Conservation (phyloP, 148 eudicot genomes). For the Dianthus caryophyllus region DNA sequence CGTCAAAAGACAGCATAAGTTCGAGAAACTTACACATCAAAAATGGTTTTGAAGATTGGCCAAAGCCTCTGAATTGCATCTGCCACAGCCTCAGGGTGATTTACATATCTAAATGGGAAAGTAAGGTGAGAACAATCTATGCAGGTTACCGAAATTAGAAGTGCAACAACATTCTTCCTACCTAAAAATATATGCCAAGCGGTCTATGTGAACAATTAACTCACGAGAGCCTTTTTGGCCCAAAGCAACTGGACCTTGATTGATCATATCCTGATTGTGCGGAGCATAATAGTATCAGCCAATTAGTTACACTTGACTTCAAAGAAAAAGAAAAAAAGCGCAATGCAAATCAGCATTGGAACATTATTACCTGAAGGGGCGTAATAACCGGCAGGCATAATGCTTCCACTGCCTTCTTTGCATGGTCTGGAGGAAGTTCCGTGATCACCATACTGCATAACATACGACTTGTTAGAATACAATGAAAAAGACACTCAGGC, state of each 20-base stretch:
- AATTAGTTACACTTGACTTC: background rate
- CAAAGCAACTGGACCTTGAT: slow-evolving; percentile 76
- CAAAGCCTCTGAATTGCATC: slow-evolving; percentile 92
- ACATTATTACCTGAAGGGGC: slow-evolving; percentile 66
- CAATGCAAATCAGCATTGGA: background rate
- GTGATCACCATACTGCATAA: slow-evolving; percentile 81
- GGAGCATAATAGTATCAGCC: background rate
- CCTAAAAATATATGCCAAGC: slow-evolving; percentile 96
- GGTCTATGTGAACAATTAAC: slow-evolving; percentile 91
- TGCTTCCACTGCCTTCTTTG: slow-evolving; percentile 86
- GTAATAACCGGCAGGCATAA: slow-evolving; percentile 83
- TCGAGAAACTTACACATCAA: slow-evolving; percentile 60
- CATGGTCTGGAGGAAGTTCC: slow-evolving; percentile 94
- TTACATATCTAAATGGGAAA: slow-evolving; percentile 57
- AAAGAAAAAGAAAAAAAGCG: background rate
- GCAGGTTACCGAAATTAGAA: background rate
- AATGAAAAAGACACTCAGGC: background rate
- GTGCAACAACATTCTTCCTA: slow-evolving; percentile 21
- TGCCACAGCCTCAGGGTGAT: slow-evolving; percentile 97
- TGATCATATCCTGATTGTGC: slow-evolving; percentile 67
- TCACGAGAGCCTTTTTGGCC: slow-evolving; percentile 85
- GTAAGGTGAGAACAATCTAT: slow-evolving; percentile 2
- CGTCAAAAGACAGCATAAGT: background rate
- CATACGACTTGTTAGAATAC: slow-evolving; percentile 25
- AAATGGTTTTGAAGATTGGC: slow-evolving; percentile 92